These are phyloP conservation scores for Lagenidium giganteum DNA, from an alignment of 352 stramenopile species.

Conservation along the genomic window DNA sequence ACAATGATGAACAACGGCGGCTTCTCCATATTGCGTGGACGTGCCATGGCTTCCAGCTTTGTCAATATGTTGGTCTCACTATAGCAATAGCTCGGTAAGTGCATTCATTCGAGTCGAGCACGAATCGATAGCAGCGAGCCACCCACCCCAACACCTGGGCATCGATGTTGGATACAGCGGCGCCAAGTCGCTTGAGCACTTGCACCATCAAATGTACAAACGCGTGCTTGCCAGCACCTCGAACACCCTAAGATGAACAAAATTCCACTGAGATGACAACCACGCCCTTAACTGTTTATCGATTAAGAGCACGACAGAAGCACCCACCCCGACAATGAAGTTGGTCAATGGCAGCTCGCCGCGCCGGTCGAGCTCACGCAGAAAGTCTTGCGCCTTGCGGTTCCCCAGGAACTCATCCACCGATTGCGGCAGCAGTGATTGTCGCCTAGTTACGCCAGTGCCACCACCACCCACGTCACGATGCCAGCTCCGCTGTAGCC, in stretches of 20 bases:
- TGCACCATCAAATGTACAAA: conserved; percentile 38
- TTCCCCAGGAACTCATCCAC: conserved; percentile 49
- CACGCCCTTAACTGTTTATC: too few species aligned
- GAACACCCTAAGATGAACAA: conserved; percentile 26
- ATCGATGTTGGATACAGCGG: conserved; percentile 21
- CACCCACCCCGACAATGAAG: conserved; percentile 56
- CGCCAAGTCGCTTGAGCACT: conserved; percentile 16
- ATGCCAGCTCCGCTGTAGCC: too few species aligned
- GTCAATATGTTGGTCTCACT: conserved; percentile 40
- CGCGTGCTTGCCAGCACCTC: conserved; percentile 43
- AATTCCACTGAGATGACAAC: not conserved
- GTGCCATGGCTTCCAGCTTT: conserved; percentile 25
- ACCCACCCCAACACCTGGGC: conserved; percentile 31
- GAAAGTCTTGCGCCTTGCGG: conserved; percentile 15
- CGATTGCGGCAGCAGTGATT: conserved; percentile 25
- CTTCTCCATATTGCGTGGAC: conserved; percentile 20
- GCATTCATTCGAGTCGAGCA: too few species aligned
- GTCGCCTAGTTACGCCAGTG: conserved; percentile 9
- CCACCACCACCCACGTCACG: not conserved
- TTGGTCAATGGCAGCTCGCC: conserved; percentile 26
- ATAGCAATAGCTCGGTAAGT: not conserved
- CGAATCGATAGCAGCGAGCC: not conserved
- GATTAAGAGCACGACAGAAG: not conserved
- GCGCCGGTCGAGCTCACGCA: conserved; percentile 17
- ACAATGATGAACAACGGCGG: conserved; percentile 36